Evolutionary conservation across 495 filamentous ascomycete species (phyloP).

Genomic region (Hypomontagnella submonticulosa): DNA sequence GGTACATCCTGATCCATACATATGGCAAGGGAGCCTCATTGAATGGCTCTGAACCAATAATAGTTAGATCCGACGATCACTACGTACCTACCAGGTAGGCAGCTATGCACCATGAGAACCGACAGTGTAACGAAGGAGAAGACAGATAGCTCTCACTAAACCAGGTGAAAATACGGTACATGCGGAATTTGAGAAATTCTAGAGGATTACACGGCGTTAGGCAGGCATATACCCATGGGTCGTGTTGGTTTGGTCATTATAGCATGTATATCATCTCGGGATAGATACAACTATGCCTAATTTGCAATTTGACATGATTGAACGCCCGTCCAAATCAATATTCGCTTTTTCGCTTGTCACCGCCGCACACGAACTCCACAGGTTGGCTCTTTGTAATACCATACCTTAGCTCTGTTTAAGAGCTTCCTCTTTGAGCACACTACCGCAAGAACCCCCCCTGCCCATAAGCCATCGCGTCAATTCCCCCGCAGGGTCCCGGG

Average conservation of each 20-base stretch:
- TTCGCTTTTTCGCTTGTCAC: too few species aligned
- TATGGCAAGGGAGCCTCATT: slow-evolving; percentile 40
- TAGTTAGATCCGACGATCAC: background rate
- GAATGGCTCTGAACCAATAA: slow-evolving; percentile 28
- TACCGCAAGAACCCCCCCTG: background rate
- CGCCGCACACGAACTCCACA: too few species aligned
- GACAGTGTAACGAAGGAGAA: background rate
- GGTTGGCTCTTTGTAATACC: too few species aligned
- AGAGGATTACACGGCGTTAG: slow-evolving; percentile 25
- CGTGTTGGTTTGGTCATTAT: slow-evolving; percentile 10
- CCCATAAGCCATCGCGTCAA: background rate
- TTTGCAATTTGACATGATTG: too few species aligned
- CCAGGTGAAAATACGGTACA: background rate
- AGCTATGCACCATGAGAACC: background rate
- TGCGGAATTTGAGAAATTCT: background rate
- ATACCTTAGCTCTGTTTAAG: too few species aligned
- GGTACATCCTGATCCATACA: slow-evolving; percentile 44
- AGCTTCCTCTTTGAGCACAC: too few species aligned
- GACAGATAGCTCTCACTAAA: background rate
- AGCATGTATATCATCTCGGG: slow-evolving; percentile 1
- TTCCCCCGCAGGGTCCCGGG: background rate
- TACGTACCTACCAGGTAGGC: background rate
- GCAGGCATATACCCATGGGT: slow-evolving; percentile 38
- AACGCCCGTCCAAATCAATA: too few species aligned
- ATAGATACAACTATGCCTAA: background rate